Base-by-base conservation (phyloP, 352 stramenopile species). In the Globisporangium middletonii region DNA sequence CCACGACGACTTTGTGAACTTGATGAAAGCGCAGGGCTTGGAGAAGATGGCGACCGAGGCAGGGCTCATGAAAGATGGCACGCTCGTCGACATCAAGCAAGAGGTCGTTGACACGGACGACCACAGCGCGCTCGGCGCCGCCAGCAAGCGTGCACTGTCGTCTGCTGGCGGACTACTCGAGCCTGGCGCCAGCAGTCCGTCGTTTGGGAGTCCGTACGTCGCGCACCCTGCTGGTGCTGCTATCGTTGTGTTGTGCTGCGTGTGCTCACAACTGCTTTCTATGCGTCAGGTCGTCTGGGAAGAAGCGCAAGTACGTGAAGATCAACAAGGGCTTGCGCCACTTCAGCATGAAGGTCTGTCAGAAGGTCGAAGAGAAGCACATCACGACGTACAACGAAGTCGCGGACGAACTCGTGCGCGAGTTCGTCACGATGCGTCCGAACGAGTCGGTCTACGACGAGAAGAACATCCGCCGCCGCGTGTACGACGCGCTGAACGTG, bases 401-500 rank as follows among this genome's bases (percentile, higher is more conserved):
- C 23, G 72, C 84, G 18, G 92, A 98, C 62, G 94, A 98, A 57
- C 75, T 98, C 23, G 89, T 97, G 42, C 77, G 79, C 33, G 89
- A 97, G 63, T 95, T 92, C 55, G 77, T 91, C 8, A 93, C 86
- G 18, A 91, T 90, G 80, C 76, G 86, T 13, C 82, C 83, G 33
- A 85, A 88, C 48, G 86, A 93, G 59, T 71, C 79, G 54, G 78
- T 86, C n/a, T 96, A 96, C 62, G 89, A 97, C 59, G 89, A 97
- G 57, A 97, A 97, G 61, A 99, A 98, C 64, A 98, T 99, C 53
- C 89, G 96, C 41, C 83, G 96, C 19, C 87, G 96, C 52, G 95
- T 98, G 7, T 99, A 98, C 59, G 96, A 99, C 62, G 95, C 95
- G 33, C 71, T 99, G 15, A 98, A 99, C 67, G 96, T 99, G 16